phyloP scores from a whole-genome alignment of 805 yeast species.

The Pichia paraexigua region DNA sequence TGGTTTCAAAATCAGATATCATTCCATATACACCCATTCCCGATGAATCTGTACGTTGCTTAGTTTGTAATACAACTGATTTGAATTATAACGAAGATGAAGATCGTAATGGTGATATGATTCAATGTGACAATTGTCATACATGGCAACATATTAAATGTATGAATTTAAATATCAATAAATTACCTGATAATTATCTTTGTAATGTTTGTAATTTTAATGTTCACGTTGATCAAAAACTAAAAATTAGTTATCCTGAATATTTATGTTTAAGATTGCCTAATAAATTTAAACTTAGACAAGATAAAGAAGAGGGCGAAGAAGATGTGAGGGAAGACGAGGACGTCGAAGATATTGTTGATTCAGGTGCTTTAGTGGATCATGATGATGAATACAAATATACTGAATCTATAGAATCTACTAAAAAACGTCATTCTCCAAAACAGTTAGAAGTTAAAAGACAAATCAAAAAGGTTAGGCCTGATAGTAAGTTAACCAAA shows the following conservation, averaged over 20 bases:
- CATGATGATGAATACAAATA: slow-evolving; percentile 3
- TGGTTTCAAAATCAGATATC: not conserved
- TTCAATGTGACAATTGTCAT: slow-evolving; percentile 53
- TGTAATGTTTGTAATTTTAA: slow-evolving; percentile 49
- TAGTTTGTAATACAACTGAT: slow-evolving; percentile 53
- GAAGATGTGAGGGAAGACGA: slow-evolving; percentile 11
- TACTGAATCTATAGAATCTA: not conserved
- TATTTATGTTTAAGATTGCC: slow-evolving; percentile 15
- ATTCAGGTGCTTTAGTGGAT: not conserved
- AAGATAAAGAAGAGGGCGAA: not conserved
- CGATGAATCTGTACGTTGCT: slow-evolving; percentile 39
- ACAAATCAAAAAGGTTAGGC: not conserved
- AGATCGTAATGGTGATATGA: slow-evolving; percentile 36
- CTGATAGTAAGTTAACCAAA: not conserved
- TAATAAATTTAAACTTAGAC: not conserved
- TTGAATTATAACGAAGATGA: slow-evolving; percentile 50
- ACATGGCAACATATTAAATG: slow-evolving; percentile 71
- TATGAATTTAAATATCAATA: slow-evolving; percentile 25
- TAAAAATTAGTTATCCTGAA: slow-evolving; percentile 25
- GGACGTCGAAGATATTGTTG: not conserved
- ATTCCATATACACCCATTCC: not conserved
- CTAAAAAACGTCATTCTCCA: not conserved
- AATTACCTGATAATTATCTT: slow-evolving; percentile 39
- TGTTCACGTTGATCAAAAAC: slow-evolving; percentile 29
- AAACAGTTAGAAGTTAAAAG: not conserved